Evolutionary conservation across 345 rosid species (phyloP).

Genomic region (Acer negundo): DNA sequence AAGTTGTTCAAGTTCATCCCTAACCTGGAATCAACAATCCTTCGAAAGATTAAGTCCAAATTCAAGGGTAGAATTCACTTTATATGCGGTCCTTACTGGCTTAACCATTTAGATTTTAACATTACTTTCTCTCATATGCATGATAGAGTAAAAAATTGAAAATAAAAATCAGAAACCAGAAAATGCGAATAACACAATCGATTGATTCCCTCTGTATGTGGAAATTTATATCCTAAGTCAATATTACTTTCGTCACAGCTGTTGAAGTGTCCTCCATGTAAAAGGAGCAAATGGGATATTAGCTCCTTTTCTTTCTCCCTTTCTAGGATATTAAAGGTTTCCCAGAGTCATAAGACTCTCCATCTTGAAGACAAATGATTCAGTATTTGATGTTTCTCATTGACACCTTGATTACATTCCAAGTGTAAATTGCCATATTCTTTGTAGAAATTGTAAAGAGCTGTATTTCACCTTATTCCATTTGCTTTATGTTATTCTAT

Average conservation of each 20-base stretch:
- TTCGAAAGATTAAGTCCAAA: slow-evolving; percentile 3
- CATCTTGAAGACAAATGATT: neutral
- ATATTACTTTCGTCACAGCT: neutral
- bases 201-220: neutral
- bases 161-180: neutral
- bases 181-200: neutral
- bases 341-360: slow-evolving; percentile 5
- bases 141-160: neutral
- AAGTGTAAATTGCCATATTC: neutral
- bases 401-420: neutral
- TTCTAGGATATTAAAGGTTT: neutral
- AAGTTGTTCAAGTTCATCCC: slow-evolving; percentile 61
- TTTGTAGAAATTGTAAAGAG: neutral
- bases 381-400: neutral
- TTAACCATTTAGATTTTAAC: neutral
- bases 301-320: neutral
- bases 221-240: neutral
- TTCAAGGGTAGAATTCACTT: neutral
- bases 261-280: neutral
- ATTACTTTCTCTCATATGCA: neutral
- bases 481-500: neutral
- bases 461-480: neutral
- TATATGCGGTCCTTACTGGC: neutral
- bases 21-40: slow-evolving; percentile 32
- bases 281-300: neutral